Evolutionary conservation across 148 eudicot species (phyloP).

Genomic region (Chenopodium formosanum): DNA sequence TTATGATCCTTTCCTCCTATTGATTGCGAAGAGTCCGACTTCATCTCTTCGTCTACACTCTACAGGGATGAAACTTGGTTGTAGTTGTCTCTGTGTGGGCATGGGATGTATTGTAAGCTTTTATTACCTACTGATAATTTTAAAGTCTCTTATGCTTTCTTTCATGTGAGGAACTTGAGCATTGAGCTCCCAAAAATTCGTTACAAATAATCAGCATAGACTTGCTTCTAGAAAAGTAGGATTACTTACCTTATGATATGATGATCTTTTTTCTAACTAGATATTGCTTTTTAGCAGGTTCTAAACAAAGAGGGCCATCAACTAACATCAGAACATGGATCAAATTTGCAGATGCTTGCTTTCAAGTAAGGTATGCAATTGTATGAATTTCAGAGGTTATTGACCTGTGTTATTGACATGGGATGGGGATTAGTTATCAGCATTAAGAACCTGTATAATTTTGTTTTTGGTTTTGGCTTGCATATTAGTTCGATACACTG

Average conservation of each 20-base stretch:
- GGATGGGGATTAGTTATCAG: background rate
- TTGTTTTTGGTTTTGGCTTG: background rate
- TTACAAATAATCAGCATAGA: background rate
- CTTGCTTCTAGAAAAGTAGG: background rate
- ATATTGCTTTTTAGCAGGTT: slow-evolving; percentile 36
- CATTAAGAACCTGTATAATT: background rate
- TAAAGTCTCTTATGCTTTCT: background rate
- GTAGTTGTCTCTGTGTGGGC: background rate
- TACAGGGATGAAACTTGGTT: background rate
- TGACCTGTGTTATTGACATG: background rate
- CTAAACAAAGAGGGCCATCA: slow-evolving; percentile 52
- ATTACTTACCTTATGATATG: background rate
- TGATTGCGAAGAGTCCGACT: background rate
- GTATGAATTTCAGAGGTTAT: background rate
- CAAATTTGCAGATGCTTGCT: slow-evolving; percentile 55
- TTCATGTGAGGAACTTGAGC: background rate
- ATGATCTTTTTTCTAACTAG: slow-evolving; percentile 20
- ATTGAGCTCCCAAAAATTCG: background rate
- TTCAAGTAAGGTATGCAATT: slow-evolving; percentile 56
- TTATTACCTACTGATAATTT: background rate
- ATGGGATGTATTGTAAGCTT: background rate
- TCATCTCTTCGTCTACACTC: background rate
- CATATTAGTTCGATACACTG: too few relatives aligned
- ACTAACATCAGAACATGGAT: slow-evolving; percentile 78
- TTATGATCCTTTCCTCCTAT: too few relatives aligned